Evolutionary conservation across 169 alveolate species (phyloP), one percentile per base, ranked within the genome.

Genomic region (Cryptosporidium bovis): DNA sequence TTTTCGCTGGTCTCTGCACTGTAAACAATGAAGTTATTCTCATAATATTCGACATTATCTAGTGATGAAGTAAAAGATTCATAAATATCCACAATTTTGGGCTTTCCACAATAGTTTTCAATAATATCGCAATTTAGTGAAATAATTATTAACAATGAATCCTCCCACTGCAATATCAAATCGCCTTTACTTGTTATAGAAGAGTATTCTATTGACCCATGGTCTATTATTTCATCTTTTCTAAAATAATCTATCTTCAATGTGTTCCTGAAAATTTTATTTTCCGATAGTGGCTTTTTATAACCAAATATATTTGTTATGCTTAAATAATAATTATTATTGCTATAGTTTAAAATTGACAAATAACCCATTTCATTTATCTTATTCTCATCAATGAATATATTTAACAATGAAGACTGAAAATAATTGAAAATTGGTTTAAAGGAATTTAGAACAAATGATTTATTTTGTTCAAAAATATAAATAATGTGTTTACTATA

Each of bases 261-360:
- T 33, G 55, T 69, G 34, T 53, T 31, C 40, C 83, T 51, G 56
- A n/a, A 69, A 24, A 69, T 53, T 36, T 56, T 50, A 20, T 53
- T 69, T 3, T 69, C 53, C 5, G 10, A 27, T 7, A 69, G n/a
- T 2, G 83, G 56, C 13, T 29, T 12, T 29, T 33, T 51, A 36
- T 69, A 69, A 31, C 56, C 60, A 53, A 69, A 69, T 13, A 69
- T 33, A 69, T 34, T 69, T 56, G 83, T 69, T n/a, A 69, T 31
- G 20, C 53, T 69, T 53, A 69, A 56, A 53, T 51, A 29, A 69
- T 56, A 50, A 3, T 60, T 69, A 7, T 51, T 16, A 31, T 69
- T 66, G 27, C 56, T 69, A 34, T 69, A 69, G 56, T 51, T 24
- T 5, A 69, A 16, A 29, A 69, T 69, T 29, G 31, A 24, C 29